Evolutionary conservation across 1,139 yeast genomes (phyloP).

Genomic region (Debaryomyces udenii): DNA sequence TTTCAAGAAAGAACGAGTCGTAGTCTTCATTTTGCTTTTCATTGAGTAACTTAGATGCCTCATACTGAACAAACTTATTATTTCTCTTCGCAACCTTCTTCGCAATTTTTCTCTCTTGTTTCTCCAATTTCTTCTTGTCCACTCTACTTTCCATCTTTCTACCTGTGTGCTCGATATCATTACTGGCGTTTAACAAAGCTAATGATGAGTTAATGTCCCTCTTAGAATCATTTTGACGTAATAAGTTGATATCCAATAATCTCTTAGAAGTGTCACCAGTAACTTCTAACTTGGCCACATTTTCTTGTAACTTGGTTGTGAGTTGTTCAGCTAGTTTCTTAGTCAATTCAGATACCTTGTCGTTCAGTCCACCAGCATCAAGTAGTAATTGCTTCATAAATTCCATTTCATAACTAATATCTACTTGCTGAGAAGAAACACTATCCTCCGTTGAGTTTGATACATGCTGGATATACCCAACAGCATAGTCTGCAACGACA

Average conservation of each 20-base stretch:
- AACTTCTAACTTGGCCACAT: slow-evolving; percentile 67
- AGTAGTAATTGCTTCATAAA: slow-evolving; percentile 65
- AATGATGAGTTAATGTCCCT: slow-evolving; percentile 74
- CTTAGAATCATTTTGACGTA: slow-evolving; percentile 60
- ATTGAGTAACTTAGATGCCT: slow-evolving; percentile 83
- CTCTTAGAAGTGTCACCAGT: slow-evolving; percentile 85
- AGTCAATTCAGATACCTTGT: slow-evolving; percentile 55
- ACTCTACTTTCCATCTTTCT: slow-evolving; percentile 92
- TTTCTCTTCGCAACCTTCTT: slow-evolving; percentile 94
- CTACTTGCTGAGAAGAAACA: slow-evolving; percentile 73
- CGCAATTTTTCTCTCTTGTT: slow-evolving; percentile 96
- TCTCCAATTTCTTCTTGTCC: slow-evolving; percentile 93
- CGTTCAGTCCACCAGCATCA: slow-evolving; percentile 79
- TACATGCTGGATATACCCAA: slow-evolving; percentile 83
- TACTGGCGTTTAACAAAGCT: slow-evolving; percentile 72
- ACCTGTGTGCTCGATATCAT: slow-evolving; percentile 89
- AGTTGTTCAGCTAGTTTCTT: slow-evolving; percentile 51
- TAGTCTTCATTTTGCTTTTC: slow-evolving; percentile 71
- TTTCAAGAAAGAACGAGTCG: slow-evolving; percentile 91
- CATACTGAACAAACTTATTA: slow-evolving; percentile 84
- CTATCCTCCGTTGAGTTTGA: slow-evolving; percentile 77
- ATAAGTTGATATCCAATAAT: slow-evolving; percentile 67
- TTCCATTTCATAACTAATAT: slow-evolving; percentile 64
- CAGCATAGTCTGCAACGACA: slow-evolving; percentile 88
- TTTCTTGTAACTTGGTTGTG: slow-evolving; percentile 60